phyloP scores from a whole-genome alignment of 495 filamentous ascomycete species.

The Penicillium samsonianum region DNA sequence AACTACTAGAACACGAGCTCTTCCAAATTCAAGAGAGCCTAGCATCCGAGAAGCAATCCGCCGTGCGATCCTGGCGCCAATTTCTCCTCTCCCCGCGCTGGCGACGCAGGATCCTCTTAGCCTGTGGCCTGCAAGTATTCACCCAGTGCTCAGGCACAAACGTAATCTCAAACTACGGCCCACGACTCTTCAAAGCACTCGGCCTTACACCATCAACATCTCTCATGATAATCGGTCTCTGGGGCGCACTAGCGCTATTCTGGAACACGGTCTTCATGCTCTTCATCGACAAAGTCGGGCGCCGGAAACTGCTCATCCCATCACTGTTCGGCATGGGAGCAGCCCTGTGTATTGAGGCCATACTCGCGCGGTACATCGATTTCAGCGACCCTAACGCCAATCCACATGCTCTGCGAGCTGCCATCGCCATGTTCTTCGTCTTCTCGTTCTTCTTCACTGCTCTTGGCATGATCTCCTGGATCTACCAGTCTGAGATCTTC shows the following conservation, averaged over 20 bases:
- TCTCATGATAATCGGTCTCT: conserved; percentile 55
- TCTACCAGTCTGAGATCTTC: conserved; percentile 60
- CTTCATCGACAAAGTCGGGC: conserved; percentile 54
- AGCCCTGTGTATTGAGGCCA: conserved; percentile 51
- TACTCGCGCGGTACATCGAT: conserved; percentile 38
- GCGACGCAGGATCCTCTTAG: conserved; percentile 51
- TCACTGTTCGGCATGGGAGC: conserved; percentile 55
- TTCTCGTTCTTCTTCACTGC: conserved; percentile 58
- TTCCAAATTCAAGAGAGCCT: conserved; percentile 48
- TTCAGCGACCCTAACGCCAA: conserved; percentile 30
- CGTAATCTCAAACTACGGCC: conserved; percentile 55
- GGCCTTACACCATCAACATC: conserved; percentile 46
- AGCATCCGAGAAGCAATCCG: conserved; percentile 36
- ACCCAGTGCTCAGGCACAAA: conserved; percentile 55
- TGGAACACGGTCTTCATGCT: conserved; percentile 53
- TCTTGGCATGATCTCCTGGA: conserved; percentile 56
- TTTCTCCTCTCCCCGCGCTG: conserved; percentile 45
- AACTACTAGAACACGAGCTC: conserved; percentile 48
- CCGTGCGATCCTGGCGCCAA: conserved; percentile 44
- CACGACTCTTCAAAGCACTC: conserved; percentile 50
- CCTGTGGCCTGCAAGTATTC: conserved; percentile 55
- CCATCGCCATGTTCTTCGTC: conserved; percentile 59
- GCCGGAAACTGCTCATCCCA: conserved; percentile 53
- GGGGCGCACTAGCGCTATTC: conserved; percentile 51
- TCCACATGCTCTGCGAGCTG: conserved; percentile 48